Base-by-base conservation (phyloP, 805 yeast genomes). In the Wickerhamomyces rabaulensis region DNA sequence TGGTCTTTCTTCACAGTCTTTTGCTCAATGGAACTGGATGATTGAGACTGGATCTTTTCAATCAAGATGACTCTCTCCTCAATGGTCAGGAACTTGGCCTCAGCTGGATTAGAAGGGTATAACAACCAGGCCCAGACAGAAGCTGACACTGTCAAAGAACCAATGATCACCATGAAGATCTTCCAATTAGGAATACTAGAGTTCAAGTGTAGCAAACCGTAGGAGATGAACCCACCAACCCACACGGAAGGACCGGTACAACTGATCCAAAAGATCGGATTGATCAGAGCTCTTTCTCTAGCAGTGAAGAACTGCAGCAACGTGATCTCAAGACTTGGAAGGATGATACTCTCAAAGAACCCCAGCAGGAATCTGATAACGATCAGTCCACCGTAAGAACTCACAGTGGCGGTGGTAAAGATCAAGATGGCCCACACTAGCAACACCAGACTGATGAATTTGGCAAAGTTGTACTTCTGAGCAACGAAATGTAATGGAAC, bases 51-150 rank as follows among this genome's bases (percentile, higher is more conserved):
- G 45, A 64, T 67, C 57, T 69, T 60, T 62, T 73, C 58, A 51
- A 76, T 75, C 46, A 73, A 62, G 73, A 74, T 70, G 9, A 78
- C 70, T 54, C 70, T 78, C 85, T 39, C 86, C 39, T 75, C 69
- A 2, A 55, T 58, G 5, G 72, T 50, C 41, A 81, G 65, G 52
- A 76, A 76, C 47, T 61, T 67, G 6, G 80, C 79, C 49, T 66
- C 69, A 0, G 80, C 60, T 15, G 86, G 86, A 57, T 79, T 77
- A 48, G 74, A 70, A 37, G 87, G 87, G 54, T 78, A n/a, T 12
- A 62, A 35, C 49, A 66, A 68, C 31, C 55, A 55, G 12, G 63
- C 48, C 8, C 60, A 40, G 4, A 58, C 17, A 4, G 64, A 48
- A 33, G 64, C 47, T 25, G 10, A 10, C 10, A 79, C 63, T 0